These are phyloP conservation scores for Groenewaldozyma salmanticensis DNA, from an alignment of 805 yeast genomes.

Conservation along the genomic window DNA sequence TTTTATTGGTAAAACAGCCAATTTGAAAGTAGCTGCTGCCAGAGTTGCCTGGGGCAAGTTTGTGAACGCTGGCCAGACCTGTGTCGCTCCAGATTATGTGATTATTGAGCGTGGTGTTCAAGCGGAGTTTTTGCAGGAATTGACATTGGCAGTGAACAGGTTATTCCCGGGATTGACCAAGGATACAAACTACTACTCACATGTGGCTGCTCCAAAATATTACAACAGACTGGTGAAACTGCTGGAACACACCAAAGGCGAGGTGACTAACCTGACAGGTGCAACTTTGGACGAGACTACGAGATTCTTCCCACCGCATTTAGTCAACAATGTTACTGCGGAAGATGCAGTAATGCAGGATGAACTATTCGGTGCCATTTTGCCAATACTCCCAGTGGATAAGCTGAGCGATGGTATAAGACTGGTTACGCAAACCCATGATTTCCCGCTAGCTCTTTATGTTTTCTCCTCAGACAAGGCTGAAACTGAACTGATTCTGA, in stretches of 20 bases:
- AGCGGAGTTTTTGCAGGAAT: slow-evolving; percentile 37
- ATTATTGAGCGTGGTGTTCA: slow-evolving; percentile 51
- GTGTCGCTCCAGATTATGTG: slow-evolving; percentile 82
- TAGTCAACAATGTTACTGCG: slow-evolving; percentile 52
- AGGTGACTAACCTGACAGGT: slow-evolving; percentile 6
- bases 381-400: slow-evolving; percentile 57
- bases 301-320: slow-evolving; percentile 57
- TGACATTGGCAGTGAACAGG: slow-evolving; percentile 33
- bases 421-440: slow-evolving; percentile 39
- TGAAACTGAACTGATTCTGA: slow-evolving; percentile 42
- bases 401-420: slow-evolving; percentile 22
- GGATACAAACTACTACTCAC: slow-evolving; percentile 39
- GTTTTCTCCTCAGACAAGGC: slow-evolving; percentile 43
- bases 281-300: slow-evolving; percentile 19
- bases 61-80: slow-evolving; percentile 80
- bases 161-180: slow-evolving; percentile 29
- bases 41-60: slow-evolving; percentile 77
- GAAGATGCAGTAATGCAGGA: slow-evolving; percentile 62
- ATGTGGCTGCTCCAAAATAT: slow-evolving; percentile 46
- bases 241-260: slow-evolving; percentile 39
- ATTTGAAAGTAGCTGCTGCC: slow-evolving; percentile 35
- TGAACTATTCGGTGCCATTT: slow-evolving; percentile 79
- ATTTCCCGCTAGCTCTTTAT: slow-evolving; percentile 76
- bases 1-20: slow-evolving; percentile 45
- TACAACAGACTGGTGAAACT: slow-evolving; percentile 28